A percentile compares a stretch with the other conserved stretches of the same genome.
phyloP scores from a whole-genome alignment of 2,329 filamentous ascomycete genomes.

The Pseudogymnoascus destructans region DNA sequence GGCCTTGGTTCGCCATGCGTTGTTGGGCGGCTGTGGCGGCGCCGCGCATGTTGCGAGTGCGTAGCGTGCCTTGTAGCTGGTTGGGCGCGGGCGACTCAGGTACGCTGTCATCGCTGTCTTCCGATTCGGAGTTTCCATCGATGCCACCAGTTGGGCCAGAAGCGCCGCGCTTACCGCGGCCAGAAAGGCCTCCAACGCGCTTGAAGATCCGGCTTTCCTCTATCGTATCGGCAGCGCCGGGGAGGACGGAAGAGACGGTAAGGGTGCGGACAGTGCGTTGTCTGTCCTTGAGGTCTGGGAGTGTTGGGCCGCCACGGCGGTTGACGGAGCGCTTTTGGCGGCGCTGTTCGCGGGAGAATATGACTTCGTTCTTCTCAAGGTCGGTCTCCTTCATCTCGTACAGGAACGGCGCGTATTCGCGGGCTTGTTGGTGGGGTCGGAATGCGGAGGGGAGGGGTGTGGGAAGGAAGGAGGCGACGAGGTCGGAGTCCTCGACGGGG shows the following conservation, averaged over 20 bases:
- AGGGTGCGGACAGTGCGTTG: constrained; percentile 87
- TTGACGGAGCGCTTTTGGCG: constrained; percentile 94
- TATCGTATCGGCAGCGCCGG: constrained; percentile 65
- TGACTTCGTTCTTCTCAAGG: constrained; percentile 78
- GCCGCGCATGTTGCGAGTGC: constrained; percentile 78
- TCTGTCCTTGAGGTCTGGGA: constrained; percentile 92
- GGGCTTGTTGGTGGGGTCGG: constrained; percentile 80
- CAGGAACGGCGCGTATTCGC: constrained; percentile 85
- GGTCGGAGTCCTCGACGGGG: constrained; percentile 81
- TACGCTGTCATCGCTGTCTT: constrained; percentile 79
- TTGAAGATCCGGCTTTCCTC: constrained; percentile 86
- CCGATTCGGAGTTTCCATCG: constrained; percentile 72
- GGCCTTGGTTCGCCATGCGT: constrained; percentile 67
- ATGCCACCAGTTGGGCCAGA: constrained; percentile 43
- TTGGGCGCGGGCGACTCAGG: constrained; percentile 75
- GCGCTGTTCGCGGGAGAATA: constrained; percentile 85
- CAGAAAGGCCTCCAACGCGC: constrained; percentile 46
- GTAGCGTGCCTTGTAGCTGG: constrained; percentile 62
- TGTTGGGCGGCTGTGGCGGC: constrained; percentile 78
- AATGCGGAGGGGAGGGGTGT: constrained; percentile 75
- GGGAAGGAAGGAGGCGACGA: constrained; percentile 72
- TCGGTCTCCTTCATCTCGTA: constrained; percentile 90
- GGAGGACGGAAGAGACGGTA: constrained; percentile 82
- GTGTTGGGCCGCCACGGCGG: constrained; percentile 74
- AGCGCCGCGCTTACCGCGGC: constrained; percentile 41